phyloP scores from a whole-genome alignment of 495 filamentous ascomycete genomes.

The Lasiosphaeriaceae sp. region DNA sequence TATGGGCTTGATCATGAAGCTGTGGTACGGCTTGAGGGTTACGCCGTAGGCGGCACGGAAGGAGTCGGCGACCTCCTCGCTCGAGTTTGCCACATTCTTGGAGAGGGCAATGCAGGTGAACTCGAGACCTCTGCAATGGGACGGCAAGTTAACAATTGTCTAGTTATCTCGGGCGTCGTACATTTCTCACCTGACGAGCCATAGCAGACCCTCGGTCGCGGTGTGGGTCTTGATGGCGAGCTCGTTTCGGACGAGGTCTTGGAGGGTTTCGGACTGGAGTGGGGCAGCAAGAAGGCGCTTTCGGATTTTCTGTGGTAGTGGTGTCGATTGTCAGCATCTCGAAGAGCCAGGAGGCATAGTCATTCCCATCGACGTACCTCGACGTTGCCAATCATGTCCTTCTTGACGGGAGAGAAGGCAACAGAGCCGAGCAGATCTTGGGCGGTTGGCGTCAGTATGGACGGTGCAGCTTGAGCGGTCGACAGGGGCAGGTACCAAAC shows the following conservation, averaged over 20 bases:
- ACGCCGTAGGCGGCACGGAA: conserved; percentile 80
- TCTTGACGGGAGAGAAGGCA: conserved; percentile 85
- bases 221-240: conserved; percentile 79
- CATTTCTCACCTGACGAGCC: conserved; percentile 72
- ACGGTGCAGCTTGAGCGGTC: neutral
- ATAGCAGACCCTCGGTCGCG: conserved; percentile 84
- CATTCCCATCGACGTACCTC: conserved; percentile 71
- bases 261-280: conserved; percentile 69
- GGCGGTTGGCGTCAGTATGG: neutral
- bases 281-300: conserved; percentile 76
- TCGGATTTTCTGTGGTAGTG: conserved; percentile 78
- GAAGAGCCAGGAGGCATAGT: neutral
- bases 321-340: conserved; percentile 3
- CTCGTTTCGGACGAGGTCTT: conserved; percentile 80
- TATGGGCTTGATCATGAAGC: conserved; percentile 77
- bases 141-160: conserved; percentile 6
- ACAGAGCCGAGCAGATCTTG: conserved; percentile 75
- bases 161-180: neutral
- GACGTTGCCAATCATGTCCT: conserved; percentile 85
- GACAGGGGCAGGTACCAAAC: conserved; percentile 60
- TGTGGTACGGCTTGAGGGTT: conserved; percentile 90
- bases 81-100: conserved; percentile 61
- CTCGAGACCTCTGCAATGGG: conserved; percentile 68
- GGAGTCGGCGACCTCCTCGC: conserved; percentile 74
- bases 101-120: conserved; percentile 85